Evolutionary conservation across 805 yeast genomes (phyloP).

Genomic region (Saccharomycopsis oosterbeekiorum): DNA sequence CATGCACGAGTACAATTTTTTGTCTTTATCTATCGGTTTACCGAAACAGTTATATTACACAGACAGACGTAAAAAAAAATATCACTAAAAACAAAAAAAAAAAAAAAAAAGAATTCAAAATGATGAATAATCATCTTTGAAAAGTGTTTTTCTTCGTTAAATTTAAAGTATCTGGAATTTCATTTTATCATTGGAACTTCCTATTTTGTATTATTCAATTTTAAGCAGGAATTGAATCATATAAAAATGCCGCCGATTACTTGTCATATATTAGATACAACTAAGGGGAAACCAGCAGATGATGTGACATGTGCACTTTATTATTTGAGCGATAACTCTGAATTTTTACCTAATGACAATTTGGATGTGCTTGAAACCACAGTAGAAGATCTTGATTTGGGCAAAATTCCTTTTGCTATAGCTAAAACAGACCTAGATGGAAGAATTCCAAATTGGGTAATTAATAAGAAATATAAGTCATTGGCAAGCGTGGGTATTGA

Average conservation of each 20-base stretch:
- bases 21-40: neutral
- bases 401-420: constrained; percentile 47
- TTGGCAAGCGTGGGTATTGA: constrained; percentile 1
- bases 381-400: constrained; percentile 18
- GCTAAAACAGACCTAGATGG: constrained; percentile 76
- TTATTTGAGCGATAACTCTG: constrained; percentile 21
- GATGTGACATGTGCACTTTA: constrained; percentile 62
- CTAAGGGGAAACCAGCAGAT: constrained; percentile 71
- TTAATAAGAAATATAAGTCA: constrained; percentile 23
- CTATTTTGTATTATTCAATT: neutral
- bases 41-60: neutral
- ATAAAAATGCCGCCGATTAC: constrained; percentile 47
- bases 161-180: neutral
- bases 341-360: neutral
- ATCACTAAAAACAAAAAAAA: neutral
- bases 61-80: neutral
- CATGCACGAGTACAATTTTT: neutral
- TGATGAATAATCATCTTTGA: neutral
- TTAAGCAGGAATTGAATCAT: neutral
- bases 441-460: constrained; percentile 59
- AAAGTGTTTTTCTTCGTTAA: neutral
- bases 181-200: too few relatives aligned
- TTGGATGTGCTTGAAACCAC: neutral
- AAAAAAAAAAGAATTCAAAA: neutral
- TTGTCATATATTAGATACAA: constrained; percentile 84